Evolutionary conservation across 768 basidiomycete genomes (phyloP).

Genomic region (Rhizopogon vinicolor): DNA sequence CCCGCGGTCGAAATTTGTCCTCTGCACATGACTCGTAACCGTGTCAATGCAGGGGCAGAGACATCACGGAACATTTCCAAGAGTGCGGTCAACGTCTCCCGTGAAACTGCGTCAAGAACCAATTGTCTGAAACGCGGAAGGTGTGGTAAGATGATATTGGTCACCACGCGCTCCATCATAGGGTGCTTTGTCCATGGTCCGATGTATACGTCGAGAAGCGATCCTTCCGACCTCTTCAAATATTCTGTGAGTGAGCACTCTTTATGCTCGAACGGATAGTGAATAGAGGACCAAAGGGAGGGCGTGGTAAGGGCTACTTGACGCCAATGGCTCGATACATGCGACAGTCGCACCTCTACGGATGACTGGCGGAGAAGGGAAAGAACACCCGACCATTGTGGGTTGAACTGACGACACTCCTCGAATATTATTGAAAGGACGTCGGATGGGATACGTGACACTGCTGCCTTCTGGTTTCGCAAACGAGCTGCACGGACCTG

Average conservation of each 20-base stretch:
- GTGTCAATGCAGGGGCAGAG: conserved; percentile 21
- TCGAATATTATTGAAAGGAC: conserved; percentile 28
- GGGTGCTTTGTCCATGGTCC: conserved; percentile 28
- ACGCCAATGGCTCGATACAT: conserved; percentile 31
- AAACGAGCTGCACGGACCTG: conserved; percentile 25
- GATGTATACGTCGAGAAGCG: conserved; percentile 27
- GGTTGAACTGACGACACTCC: conserved; percentile 25
- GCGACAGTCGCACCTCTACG: conserved; percentile 28
- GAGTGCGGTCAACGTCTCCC: conserved; percentile 22
- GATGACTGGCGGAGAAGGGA: conserved; percentile 28
- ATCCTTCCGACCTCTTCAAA: conserved; percentile 25
- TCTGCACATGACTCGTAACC: conserved; percentile 24
- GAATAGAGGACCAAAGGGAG: conserved; percentile 30
- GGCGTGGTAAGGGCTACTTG: conserved; percentile 28
- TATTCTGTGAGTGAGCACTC: conserved; percentile 27
- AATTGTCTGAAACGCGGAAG: conserved; percentile 23
- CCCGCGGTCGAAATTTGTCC: conserved; percentile 24
- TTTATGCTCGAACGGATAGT: conserved; percentile 24
- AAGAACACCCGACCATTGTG: conserved; percentile 28
- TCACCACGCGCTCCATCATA: conserved; percentile 19
- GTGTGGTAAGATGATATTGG: conserved; percentile 24
- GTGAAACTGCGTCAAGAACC: conserved; percentile 25
- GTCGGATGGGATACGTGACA: conserved; percentile 26
- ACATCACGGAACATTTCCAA: conserved; percentile 19
- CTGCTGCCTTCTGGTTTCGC: conserved; percentile 21